A percentile compares a stretch with the other conserved stretches of the same genome.
Conservation (phyloP, 2,329 filamentous ascomycete species). For the Emydomyces testavorans region DNA sequence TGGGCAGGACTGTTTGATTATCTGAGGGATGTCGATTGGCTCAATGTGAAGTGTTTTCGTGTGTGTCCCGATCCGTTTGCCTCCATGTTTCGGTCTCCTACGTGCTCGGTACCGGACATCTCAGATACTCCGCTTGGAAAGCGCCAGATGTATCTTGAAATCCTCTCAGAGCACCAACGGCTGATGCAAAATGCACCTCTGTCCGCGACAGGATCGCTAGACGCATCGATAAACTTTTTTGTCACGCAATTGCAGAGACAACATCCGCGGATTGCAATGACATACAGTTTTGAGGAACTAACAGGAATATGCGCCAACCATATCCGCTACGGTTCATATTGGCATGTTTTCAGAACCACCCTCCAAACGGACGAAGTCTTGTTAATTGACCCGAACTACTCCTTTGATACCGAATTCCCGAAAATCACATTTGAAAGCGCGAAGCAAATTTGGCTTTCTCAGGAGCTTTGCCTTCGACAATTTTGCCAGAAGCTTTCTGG, state of each 20-base stretch:
- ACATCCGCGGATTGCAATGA: slow-evolving; percentile 13
- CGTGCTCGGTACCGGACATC: slow-evolving; percentile 16
- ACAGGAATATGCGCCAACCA: slow-evolving; percentile 14
- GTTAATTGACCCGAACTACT: slow-evolving; percentile 17
- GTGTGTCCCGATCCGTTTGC: slow-evolving; percentile 15
- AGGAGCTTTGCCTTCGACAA: slow-evolving; percentile 15
- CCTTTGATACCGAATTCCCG: slow-evolving; percentile 16
- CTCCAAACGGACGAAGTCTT: slow-evolving; percentile 17
- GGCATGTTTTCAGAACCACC: slow-evolving; percentile 14
- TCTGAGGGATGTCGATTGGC: slow-evolving; percentile 17
- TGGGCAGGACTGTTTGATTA: slow-evolving; percentile 17
- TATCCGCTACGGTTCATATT: slow-evolving; percentile 17
- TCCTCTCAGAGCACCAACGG: slow-evolving; percentile 15
- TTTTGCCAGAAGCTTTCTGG: slow-evolving; percentile 19
- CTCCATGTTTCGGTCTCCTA: slow-evolving; percentile 16
- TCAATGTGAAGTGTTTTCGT: slow-evolving; percentile 14
- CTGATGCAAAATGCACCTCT: slow-evolving; percentile 14
- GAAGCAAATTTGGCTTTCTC: slow-evolving; percentile 16
- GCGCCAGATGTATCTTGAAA: slow-evolving; percentile 18
- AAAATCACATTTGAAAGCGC: slow-evolving; percentile 17
- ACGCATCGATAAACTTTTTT: slow-evolving; percentile 13
- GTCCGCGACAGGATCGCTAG: slow-evolving; percentile 6
- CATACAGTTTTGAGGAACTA: slow-evolving; percentile 16
- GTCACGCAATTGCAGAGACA: slow-evolving; percentile 15
- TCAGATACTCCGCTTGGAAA: slow-evolving; percentile 15